These are phyloP conservation scores for Nannizziopsis barbatae DNA, from an alignment of 2,329 filamentous ascomycete genomes.

Conservation along the genomic window DNA sequence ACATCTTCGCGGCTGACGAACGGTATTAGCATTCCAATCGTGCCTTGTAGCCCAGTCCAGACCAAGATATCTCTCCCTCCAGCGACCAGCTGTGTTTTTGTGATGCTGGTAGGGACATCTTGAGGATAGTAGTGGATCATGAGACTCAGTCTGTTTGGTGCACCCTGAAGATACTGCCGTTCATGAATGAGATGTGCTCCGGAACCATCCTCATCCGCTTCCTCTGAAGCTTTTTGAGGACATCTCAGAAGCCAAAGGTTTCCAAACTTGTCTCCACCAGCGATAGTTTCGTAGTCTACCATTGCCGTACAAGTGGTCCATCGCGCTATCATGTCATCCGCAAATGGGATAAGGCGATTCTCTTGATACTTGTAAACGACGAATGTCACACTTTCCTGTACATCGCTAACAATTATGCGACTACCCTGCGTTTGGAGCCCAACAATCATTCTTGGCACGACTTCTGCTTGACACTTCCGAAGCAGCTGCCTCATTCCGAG, in stretches of 20 bases:
- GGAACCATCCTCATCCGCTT: constrained; percentile 83
- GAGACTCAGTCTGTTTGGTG: constrained; percentile 70
- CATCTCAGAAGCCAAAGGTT: constrained; percentile 90
- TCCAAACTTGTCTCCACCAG: constrained; percentile 94
- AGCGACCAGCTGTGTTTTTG: constrained; percentile 79
- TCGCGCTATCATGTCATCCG: constrained; percentile 74
- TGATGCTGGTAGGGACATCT: constrained; percentile 81
- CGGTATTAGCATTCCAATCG: constrained; percentile 82
- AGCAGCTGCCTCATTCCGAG: constrained; percentile 86
- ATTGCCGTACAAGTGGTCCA: constrained; percentile 88
- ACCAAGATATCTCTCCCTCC: constrained; percentile 84
- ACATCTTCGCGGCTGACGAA: constrained; percentile 87
- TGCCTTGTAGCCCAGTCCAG: constrained; percentile 91
- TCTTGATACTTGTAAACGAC: constrained; percentile 88
- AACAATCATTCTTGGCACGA: constrained; percentile 71
- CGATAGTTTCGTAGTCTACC: constrained; percentile 94
- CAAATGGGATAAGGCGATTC: constrained; percentile 87
- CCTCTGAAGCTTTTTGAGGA: constrained; percentile 71
- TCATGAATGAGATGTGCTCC: constrained; percentile 87
- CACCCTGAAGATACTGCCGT: constrained; percentile 77
- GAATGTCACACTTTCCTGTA: constrained; percentile 82
- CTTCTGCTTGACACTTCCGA: constrained; percentile 76
- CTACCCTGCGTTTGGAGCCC: constrained; percentile 81
- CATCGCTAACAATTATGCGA: constrained; percentile 82
- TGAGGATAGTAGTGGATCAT: constrained; percentile 84